Evolutionary conservation across 495 filamentous ascomycete species (phyloP).

Genomic region (Geoglossum glabrum): DNA sequence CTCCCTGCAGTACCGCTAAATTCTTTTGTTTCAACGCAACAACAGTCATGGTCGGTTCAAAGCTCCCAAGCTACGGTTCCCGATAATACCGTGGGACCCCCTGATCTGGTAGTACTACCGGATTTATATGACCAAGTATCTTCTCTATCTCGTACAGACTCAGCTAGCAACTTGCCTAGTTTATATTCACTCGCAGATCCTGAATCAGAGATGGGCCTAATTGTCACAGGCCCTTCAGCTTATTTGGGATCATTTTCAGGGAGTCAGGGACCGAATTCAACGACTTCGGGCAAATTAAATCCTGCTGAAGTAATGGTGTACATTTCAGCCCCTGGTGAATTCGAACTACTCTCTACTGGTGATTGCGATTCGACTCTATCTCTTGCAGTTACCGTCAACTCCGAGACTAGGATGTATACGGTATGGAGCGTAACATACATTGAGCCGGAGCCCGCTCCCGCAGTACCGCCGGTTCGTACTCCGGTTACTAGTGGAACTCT

Average conservation of each 20-base stretch:
- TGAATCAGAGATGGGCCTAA: conserved; percentile 63
- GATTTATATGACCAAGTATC: conserved; percentile 12
- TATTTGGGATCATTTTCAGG: conserved; percentile 4
- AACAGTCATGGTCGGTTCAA: conserved; percentile 23
- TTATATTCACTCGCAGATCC: conserved; percentile 78
- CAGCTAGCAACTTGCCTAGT: conserved; percentile 41
- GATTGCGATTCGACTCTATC: conserved; percentile 29
- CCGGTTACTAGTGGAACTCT: conserved; percentile 33
- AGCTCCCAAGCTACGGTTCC: conserved; percentile 19
- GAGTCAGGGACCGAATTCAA: neutral
- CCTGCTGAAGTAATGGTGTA: conserved; percentile 4
- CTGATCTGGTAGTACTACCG: conserved; percentile 3
- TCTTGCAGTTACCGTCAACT: conserved; percentile 66
- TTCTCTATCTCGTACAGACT: conserved; percentile 1
- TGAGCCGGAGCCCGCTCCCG: conserved; percentile 31
- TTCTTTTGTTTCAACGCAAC: conserved; percentile 55
- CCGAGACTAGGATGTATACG: conserved; percentile 48
- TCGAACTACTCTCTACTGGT: neutral
- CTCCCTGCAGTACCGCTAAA: conserved; percentile 41
- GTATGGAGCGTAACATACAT: conserved; percentile 61
- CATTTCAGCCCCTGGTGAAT: conserved; percentile 6
- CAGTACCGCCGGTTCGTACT: conserved; percentile 26
- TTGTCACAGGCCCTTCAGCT: conserved; percentile 35
- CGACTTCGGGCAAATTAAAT: conserved; percentile 4
- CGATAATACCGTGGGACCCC: neutral